Evolutionary conservation across 345 rosid species (phyloP).

Genomic region (Murraya paniculata): DNA sequence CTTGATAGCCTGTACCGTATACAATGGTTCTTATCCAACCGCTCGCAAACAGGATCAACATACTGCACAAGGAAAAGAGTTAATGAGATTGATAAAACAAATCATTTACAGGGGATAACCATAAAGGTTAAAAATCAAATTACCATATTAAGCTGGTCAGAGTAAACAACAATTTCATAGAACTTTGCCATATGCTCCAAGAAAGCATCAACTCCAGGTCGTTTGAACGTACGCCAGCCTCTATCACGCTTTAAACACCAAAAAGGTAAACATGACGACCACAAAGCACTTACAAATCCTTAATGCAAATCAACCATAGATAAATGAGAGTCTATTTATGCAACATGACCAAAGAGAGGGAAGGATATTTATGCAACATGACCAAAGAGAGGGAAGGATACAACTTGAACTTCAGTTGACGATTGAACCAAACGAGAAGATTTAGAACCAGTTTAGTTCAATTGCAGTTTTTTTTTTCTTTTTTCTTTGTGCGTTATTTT

Average conservation of each 20-base stretch:
- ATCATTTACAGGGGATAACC: background rate
- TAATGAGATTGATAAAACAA: constrained; percentile 2
- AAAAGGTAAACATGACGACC: constrained; percentile 9
- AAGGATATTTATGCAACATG: background rate
- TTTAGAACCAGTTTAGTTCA: background rate
- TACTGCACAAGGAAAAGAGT: constrained; percentile 47
- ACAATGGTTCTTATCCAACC: constrained; percentile 69
- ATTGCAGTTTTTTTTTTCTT: background rate
- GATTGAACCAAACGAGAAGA: background rate
- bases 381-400: background rate
- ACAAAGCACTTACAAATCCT: constrained; percentile 3
- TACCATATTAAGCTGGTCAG: constrained; percentile 89
- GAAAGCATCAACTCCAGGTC: constrained; percentile 96
- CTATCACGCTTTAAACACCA: constrained; percentile 70
- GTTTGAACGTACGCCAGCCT: constrained; percentile 98
- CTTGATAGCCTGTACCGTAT: constrained; percentile 74
- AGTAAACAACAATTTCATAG: constrained; percentile 81
- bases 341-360: background rate
- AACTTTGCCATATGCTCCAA: constrained; percentile 82
- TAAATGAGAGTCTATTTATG: background rate
- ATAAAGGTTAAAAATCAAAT: constrained; percentile 5
- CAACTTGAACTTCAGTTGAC: background rate
- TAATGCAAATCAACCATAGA: background rate
- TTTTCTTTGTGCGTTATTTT: no score
- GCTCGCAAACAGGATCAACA: constrained; percentile 78